These are phyloP conservation scores for Exophiala phaeomuriformis DNA, from an alignment of 2,329 filamentous ascomycete genomes.

Conservation along the genomic window DNA sequence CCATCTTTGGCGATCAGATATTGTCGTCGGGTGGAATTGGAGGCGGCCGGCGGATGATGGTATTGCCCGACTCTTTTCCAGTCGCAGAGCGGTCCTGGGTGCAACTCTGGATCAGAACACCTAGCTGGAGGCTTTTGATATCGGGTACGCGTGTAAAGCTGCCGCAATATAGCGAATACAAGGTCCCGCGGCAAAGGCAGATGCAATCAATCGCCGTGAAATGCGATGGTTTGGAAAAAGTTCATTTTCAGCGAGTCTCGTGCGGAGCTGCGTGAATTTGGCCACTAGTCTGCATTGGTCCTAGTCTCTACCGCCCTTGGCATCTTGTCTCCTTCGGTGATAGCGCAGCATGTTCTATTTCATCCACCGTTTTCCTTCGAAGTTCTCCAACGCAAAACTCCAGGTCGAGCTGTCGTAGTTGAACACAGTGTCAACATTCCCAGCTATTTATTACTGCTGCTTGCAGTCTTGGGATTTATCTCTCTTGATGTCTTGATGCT, in stretches of 20 bases:
- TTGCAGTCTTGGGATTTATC: not conserved
- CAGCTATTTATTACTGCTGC: not conserved
- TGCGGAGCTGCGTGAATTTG: slow-evolving; percentile 8
- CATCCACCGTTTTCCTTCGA: not conserved
- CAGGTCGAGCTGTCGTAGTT: too few species aligned
- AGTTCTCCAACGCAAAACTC: too few species aligned
- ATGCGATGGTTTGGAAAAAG: slow-evolving; percentile 8
- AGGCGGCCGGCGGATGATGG: not conserved
- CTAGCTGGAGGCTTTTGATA: not conserved
- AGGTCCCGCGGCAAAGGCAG: not conserved
- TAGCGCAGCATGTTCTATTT: not conserved
- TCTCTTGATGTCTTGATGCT: not conserved
- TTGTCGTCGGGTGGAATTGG: slow-evolving; percentile 1
- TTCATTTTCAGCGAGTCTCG: slow-evolving; percentile 4
- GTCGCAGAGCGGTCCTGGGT: not conserved
- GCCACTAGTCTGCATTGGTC: not conserved
- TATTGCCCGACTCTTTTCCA: too few species aligned
- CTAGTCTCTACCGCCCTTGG: slow-evolving; percentile 1
- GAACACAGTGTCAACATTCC: slow-evolving; percentile 1
- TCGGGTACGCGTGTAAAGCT: too few species aligned
- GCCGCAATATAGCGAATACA: too few species aligned
- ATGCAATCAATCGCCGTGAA: not conserved
- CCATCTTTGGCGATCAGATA: slow-evolving; percentile 18
- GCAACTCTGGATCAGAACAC: too few species aligned
- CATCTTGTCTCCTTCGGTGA: slow-evolving; percentile 2